Evolutionary conservation across 768 basidiomycete genomes (phyloP).

Genomic region (Sutorius australiensis): DNA sequence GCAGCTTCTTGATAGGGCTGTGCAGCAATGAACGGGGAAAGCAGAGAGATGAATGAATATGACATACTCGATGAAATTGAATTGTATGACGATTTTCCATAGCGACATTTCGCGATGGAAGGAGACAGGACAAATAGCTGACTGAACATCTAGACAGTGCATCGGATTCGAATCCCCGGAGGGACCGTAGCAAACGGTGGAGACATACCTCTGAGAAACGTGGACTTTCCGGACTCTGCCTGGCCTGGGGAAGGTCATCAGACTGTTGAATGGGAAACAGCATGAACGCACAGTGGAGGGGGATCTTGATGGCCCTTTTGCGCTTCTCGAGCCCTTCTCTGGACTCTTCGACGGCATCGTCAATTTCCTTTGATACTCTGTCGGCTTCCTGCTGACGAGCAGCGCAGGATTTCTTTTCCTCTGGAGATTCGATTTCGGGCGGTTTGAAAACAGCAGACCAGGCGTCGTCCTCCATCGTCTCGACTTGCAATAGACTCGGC

Average conservation of each 20-base stretch:
- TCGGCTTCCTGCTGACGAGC: conserved; percentile 21
- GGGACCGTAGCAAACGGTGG: no score
- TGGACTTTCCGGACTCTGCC: conserved; percentile 33
- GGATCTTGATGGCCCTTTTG: conserved; percentile 27
- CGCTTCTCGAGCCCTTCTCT: conserved; percentile 21
- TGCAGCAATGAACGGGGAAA: conserved; percentile 1
- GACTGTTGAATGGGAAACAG: not conserved
- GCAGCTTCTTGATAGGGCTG: conserved; percentile 56
- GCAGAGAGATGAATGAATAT: not conserved
- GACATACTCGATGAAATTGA: conserved; percentile 63
- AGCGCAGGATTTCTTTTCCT: conserved; percentile 9
- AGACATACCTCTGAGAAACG: conserved; percentile 26
- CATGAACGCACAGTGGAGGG: conserved; percentile 22
- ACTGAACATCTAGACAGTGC: conserved; percentile 55
- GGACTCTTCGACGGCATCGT: conserved; percentile 26
- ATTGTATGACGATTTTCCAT: conserved; percentile 65
- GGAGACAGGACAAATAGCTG: conserved; percentile 58
- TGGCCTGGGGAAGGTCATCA: conserved; percentile 15
- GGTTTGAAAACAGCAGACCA: conserved; percentile 27
- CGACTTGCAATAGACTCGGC: no score
- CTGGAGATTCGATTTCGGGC: conserved; percentile 3
- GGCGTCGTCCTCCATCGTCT: conserved; percentile 4
- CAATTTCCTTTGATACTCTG: conserved; percentile 24
- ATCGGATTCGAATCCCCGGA: not conserved
- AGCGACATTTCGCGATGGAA: conserved; percentile 54